These are phyloP conservation scores for Alnus glutinosa DNA, from an alignment of 306 rosid genomes.

Conservation along the genomic window DNA sequence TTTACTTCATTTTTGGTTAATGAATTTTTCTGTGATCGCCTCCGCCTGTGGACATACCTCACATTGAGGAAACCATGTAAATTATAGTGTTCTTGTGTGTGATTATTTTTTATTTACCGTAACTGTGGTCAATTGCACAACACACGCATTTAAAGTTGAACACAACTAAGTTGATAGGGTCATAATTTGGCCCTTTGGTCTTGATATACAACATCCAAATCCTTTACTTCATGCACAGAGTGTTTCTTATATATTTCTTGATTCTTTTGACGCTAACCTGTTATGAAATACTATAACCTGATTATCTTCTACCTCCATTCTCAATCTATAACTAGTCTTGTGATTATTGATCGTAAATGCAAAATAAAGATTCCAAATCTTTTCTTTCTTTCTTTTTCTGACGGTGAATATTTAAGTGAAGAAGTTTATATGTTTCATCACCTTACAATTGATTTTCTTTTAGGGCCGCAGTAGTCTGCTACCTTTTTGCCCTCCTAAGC, in stretches of 20 bases:
- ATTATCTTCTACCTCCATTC: background rate
- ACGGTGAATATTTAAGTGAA: background rate
- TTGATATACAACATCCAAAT: background rate
- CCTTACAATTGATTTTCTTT: conserved; percentile 36
- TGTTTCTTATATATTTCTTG: background rate
- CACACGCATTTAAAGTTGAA: background rate
- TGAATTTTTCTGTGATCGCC: too few relatives aligned
- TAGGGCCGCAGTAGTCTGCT: conserved; percentile 75
- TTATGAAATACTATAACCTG: background rate
- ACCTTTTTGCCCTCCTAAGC: conserved; percentile 83
- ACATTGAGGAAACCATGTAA: too few relatives aligned
- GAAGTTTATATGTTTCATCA: conserved; percentile 10
- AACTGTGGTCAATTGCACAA: too few relatives aligned
- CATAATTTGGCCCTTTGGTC: background rate
- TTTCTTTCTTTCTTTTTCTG: conserved; percentile 8
- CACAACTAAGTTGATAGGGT: background rate
- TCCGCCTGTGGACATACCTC: too few relatives aligned
- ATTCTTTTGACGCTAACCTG: background rate
- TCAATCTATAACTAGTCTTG: background rate
- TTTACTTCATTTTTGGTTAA: too few relatives aligned
- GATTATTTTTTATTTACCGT: too few relatives aligned
- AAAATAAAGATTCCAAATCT: background rate
- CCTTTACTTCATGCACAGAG: background rate
- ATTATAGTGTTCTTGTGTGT: too few relatives aligned
- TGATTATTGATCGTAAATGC: background rate